These are phyloP conservation scores for Escallonia rubra DNA, from an alignment of 129 eudicot species.

Conservation along the genomic window DNA sequence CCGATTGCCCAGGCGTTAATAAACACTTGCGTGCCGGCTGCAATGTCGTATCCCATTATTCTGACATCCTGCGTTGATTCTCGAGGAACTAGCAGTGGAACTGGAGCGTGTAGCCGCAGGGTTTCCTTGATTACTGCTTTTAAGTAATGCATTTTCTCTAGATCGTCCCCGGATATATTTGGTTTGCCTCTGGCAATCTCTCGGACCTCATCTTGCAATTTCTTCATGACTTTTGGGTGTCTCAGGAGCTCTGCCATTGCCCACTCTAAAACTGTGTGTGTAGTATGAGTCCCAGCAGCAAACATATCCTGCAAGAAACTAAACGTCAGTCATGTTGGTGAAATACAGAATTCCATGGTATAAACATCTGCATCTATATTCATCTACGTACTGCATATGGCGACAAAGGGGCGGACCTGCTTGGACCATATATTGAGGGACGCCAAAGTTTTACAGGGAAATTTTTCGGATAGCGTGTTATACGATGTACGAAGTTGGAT, in stretches of 20 bases:
- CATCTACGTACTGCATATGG: neutral
- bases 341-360: neutral
- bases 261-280: conserved; percentile 14
- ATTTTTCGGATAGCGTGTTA: too few relatives aligned
- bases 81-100: conserved; percentile 6
- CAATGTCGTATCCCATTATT: conserved; percentile 11
- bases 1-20: conserved; percentile 10
- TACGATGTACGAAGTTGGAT: too few relatives aligned
- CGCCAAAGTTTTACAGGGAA: too few relatives aligned
- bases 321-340: neutral
- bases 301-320: conserved; percentile 16
- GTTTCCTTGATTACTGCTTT: conserved; percentile 13
- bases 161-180: neutral
- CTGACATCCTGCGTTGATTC: conserved; percentile 5
- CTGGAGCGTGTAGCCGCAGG: neutral
- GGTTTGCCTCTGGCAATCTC: conserved; percentile 1
- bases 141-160: conserved; percentile 6
- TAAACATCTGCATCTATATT: neutral
- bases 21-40: conserved; percentile 9
- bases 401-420: neutral
- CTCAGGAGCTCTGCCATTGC: conserved; percentile 10
- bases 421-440: too few relatives aligned
- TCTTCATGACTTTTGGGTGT: conserved; percentile 9
- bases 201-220: conserved; percentile 3
- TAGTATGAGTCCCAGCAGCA: conserved; percentile 16